Base-by-base conservation (phyloP, 2,329 filamentous ascomycete genomes). In the Cryphonectria carpinicola region DNA sequence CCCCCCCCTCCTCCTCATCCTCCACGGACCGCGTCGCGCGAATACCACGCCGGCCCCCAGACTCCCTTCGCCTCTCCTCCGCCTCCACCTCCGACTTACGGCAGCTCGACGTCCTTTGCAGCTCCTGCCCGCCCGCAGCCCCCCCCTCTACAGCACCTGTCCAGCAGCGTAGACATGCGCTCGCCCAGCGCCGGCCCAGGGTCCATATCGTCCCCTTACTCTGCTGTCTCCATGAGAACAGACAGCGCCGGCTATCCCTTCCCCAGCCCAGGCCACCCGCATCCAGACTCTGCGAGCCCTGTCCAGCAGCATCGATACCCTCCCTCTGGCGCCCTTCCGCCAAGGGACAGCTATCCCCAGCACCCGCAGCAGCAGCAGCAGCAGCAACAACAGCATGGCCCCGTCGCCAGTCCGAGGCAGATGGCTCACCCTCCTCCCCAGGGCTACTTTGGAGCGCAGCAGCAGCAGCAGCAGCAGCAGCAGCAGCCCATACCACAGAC, bases 301-400 rank as follows among this genome's bases (percentile, higher is more conserved):
- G 81, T 83, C 70, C 84, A 86, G 77, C 84, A 84, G 61, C 84
- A 86, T 71, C 85, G 85, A 73, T 87, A 87, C 74, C 83, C 84
- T 19, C 82, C 85, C 41, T 74, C 80, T 32, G 79, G 81, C 72
- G 78, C 79, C 60, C 84, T 84, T 67, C 80, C 83, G 62, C 80
- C 80, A 64, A 80, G 83, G 72, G 84, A 88, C 70, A 83, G 81
- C 77, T 86, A 84, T 74, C 79, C 81, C 13, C 85, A 83, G 46
- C 46, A 49, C 37, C 37, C 10, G 37, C 37, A 37, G 6, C 37
- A 37, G 37, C 37, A 37, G 6, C 37, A 37, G 37, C 37, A 39
- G 8, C 37, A 39, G 3, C 37, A 39, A 13, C 37, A 39, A 70
- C 71, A 77, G 71, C 70, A 78, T 69, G 75, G 76, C 72, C 76